Evolutionary conservation across 306 rosid species (phyloP).

Genomic region (Acacia confusa): DNA sequence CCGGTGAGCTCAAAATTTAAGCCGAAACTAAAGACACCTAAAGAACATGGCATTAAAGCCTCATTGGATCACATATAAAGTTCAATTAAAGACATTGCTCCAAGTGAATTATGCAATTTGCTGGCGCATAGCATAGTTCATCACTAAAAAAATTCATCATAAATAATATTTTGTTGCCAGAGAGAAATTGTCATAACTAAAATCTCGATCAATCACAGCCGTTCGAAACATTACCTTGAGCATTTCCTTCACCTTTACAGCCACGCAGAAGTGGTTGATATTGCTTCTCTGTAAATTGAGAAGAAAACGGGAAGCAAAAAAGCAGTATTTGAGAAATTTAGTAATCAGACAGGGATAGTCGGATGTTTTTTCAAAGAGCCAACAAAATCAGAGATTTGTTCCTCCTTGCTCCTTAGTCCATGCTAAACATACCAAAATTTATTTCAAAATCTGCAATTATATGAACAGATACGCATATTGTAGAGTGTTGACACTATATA

Average conservation of each 20-base stretch:
- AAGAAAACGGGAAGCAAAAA: constrained; percentile 6
- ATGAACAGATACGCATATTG: background rate
- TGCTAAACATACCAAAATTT: background rate
- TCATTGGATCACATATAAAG: background rate
- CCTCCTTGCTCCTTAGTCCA: background rate
- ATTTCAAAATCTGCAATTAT: background rate
- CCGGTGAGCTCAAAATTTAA: background rate
- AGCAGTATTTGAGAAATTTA: background rate
- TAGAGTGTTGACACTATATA: background rate
- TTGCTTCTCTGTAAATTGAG: constrained; percentile 59
- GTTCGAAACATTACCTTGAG: constrained; percentile 36
- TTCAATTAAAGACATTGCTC: background rate
- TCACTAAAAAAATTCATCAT: constrained; percentile 10
- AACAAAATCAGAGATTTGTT: background rate
- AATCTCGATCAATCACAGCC: constrained; percentile 6
- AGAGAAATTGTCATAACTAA: background rate
- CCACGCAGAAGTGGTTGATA: constrained; percentile 47
- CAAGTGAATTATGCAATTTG: background rate
- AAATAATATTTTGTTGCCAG: background rate
- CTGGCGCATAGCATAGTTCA: background rate
- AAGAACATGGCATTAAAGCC: constrained; percentile 29
- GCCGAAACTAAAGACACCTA: background rate
- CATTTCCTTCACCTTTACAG: constrained; percentile 52
- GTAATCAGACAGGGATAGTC: constrained; percentile 6
- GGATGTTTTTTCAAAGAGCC: background rate